Evolutionary conservation across 306 rosid species (phyloP).

Genomic region (Hippophae tibetana): DNA sequence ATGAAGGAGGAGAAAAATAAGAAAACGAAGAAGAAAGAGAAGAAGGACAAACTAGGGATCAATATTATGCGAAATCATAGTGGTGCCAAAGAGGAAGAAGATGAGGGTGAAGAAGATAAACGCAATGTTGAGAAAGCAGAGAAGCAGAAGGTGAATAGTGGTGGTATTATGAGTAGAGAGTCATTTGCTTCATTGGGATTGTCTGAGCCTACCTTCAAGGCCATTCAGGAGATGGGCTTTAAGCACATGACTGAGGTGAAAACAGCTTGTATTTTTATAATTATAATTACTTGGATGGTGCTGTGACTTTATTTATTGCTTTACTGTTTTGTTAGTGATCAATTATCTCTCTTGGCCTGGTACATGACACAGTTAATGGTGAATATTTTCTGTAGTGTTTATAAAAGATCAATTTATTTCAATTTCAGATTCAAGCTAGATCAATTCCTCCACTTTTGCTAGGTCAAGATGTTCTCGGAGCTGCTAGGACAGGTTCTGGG

Average conservation of each 20-base stretch:
- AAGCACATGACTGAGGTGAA: constrained; percentile 62
- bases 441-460: constrained; percentile 56
- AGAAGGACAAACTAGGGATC: not conserved
- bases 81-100: constrained; percentile 9
- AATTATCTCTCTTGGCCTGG: not conserved
- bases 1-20: constrained; percentile 11
- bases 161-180: constrained; percentile 57
- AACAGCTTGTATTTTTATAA: not conserved
- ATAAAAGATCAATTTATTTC: not conserved
- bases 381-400: not conserved
- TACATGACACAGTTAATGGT: not conserved
- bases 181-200: constrained; percentile 47
- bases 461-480: constrained; percentile 86
- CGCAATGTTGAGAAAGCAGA: constrained; percentile 4
- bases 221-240: constrained; percentile 53
- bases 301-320: not conserved
- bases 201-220: constrained; percentile 49
- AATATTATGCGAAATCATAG: too few species aligned
- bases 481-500: constrained; percentile 96
- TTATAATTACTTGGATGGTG: not conserved
- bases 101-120: constrained; percentile 14
- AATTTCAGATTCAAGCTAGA: constrained; percentile 73
- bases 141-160: constrained; percentile 16
- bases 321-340: not conserved
- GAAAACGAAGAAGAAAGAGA: constrained; percentile 17